Percentiles rank a stretch among this genome's conserved stretches.
These are phyloP conservation scores for Lentinula novae-zelandiae DNA, from an alignment of 1,284 basidiomycete genomes.

Conservation along the genomic window DNA sequence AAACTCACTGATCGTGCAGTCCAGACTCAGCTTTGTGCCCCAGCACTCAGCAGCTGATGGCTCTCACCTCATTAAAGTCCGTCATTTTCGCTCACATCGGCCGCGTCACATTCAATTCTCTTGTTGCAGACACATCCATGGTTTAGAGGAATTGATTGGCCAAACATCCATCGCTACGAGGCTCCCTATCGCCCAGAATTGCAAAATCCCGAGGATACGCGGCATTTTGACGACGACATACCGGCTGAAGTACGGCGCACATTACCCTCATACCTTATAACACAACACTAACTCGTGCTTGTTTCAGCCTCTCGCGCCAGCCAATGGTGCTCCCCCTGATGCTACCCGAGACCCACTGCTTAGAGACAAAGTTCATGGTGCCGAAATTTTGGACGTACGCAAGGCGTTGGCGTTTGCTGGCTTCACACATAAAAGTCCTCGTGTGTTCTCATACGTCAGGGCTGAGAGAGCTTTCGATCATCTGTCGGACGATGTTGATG, in stretches of 20 bases:
- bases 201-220: slow-evolving; percentile 75
- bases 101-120: slow-evolving; percentile 18
- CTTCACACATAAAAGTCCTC: slow-evolving; percentile 85
- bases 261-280: slow-evolving; percentile 13
- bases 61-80: slow-evolving; percentile 82
- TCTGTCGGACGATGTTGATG: slow-evolving; percentile 45
- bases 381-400: slow-evolving; percentile 83
- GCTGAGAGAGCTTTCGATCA: slow-evolving; percentile 67
- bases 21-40: slow-evolving; percentile 68
- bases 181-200: slow-evolving; percentile 90
- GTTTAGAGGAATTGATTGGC: slow-evolving; percentile 86
- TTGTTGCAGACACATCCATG: slow-evolving; percentile 70
- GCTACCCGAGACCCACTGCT: slow-evolving; percentile 87
- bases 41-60: slow-evolving; percentile 64
- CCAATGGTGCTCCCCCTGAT: slow-evolving; percentile 80
- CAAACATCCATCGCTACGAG: slow-evolving; percentile 71
- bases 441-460: slow-evolving; percentile 68
- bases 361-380: slow-evolving; percentile 79
- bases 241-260: slow-evolving; percentile 72
- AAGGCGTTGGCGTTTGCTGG: slow-evolving; percentile 90
- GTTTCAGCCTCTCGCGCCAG: slow-evolving; percentile 82
- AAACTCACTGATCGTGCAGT: slow-evolving; percentile 72
- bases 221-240: slow-evolving; percentile 92
- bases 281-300: slow-evolving; percentile 24
- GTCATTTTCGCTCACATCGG: slow-evolving; percentile 20